Evolutionary conservation across 2,329 filamentous ascomycete species (phyloP).

Genomic region (Huntiella bhutanensis): DNA sequence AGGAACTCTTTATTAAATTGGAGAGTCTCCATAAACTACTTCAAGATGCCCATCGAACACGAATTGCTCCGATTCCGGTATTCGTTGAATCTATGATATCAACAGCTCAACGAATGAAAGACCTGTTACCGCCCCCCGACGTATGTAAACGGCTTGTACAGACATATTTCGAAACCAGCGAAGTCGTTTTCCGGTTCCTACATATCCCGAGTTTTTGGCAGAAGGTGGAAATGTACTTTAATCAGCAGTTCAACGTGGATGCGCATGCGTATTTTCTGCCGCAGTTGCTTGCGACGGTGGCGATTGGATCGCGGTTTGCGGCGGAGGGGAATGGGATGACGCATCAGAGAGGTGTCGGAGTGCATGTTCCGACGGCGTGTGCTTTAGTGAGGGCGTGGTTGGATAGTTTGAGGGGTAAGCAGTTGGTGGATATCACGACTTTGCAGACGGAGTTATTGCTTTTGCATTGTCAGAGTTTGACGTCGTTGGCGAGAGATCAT

Average conservation of each 20-base stretch:
- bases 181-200: conserved; percentile 33
- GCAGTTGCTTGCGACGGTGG: conserved; percentile 32
- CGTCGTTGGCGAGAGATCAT: conserved; percentile 28
- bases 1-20: conserved; percentile 26
- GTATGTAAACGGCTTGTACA: conserved; percentile 33
- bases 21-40: conserved; percentile 29
- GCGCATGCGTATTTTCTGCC: conserved; percentile 26
- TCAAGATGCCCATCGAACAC: conserved; percentile 28
- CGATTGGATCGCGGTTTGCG: conserved; percentile 33
- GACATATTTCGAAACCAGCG: conserved; percentile 30
- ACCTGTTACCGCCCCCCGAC: conserved; percentile 31
- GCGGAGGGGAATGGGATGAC: conserved; percentile 30
- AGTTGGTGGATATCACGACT: conserved; percentile 31
- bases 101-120: conserved; percentile 36
- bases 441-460: conserved; percentile 36
- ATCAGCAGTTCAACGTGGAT: conserved; percentile 26
- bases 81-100: conserved; percentile 41
- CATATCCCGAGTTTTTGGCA: conserved; percentile 32
- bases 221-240: conserved; percentile 34
- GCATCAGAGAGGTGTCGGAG: conserved; percentile 32
- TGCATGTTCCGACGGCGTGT: conserved; percentile 38
- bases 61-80: conserved; percentile 32
- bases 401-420: conserved; percentile 31
- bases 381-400: conserved; percentile 35
- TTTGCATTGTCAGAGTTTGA: conserved; percentile 32